Percentiles rank a stretch among this genome's conserved stretches.
These are phyloP conservation scores for Cercospora nicotianae DNA, from an alignment of 2,329 filamentous ascomycete genomes.

Conservation along the genomic window DNA sequence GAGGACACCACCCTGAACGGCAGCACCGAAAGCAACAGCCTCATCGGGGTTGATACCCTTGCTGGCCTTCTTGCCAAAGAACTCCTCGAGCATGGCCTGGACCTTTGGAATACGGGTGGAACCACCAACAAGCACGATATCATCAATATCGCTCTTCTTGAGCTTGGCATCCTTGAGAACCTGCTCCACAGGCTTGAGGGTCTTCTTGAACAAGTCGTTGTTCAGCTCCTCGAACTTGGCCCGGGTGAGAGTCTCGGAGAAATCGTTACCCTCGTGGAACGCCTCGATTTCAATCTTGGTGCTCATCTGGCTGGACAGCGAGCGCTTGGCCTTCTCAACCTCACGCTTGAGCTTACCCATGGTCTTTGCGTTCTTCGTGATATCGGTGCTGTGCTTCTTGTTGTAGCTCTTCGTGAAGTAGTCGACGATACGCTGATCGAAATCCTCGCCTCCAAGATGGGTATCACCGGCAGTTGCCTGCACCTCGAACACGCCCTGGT, in stretches of 20 bases:
- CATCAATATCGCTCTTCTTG: slow-evolving; percentile 91
- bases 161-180: slow-evolving; percentile 97
- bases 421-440: slow-evolving; percentile 96
- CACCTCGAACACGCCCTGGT: slow-evolving; percentile 97
- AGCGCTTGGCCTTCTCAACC: slow-evolving; percentile 99
- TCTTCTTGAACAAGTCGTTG: slow-evolving; percentile 99
- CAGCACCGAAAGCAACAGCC: slow-evolving; percentile 96
- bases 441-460: slow-evolving; percentile 97
- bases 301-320: slow-evolving; percentile 58
- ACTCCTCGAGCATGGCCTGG: slow-evolving; percentile 90
- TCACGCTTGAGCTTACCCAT: slow-evolving; percentile 99
- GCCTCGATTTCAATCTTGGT: slow-evolving; percentile 77
- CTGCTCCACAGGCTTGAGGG: slow-evolving; percentile 96
- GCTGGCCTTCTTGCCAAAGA: slow-evolving; percentile 95
- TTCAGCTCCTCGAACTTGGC: slow-evolving; percentile 99
- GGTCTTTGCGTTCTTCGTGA: slow-evolving; percentile 92
- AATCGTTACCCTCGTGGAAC: slow-evolving; percentile 95
- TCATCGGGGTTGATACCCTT: slow-evolving; percentile 99
- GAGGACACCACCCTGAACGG: slow-evolving; percentile 94
- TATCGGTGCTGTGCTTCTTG: slow-evolving; percentile 92
- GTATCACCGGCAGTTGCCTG: slow-evolving; percentile 99
- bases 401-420: slow-evolving; percentile 97
- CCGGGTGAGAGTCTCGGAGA: slow-evolving; percentile 95
- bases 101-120: slow-evolving; percentile 99
- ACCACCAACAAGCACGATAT: slow-evolving; percentile 97